phyloP scores from a whole-genome alignment of 495 filamentous ascomycete species.

The Talaromyces proteolyticus region DNA sequence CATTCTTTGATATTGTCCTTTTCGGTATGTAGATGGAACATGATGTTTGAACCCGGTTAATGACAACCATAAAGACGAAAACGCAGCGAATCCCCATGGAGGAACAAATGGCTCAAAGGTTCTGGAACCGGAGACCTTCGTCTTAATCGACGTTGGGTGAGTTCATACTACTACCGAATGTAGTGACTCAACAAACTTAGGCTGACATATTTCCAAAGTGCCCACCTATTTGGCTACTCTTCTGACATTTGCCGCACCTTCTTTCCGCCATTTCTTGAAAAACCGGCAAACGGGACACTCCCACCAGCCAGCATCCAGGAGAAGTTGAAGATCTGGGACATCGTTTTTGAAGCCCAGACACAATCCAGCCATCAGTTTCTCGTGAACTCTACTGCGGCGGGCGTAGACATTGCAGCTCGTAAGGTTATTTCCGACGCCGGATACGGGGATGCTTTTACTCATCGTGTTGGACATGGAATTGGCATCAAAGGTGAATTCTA shows the following conservation, averaged over 20 bases:
- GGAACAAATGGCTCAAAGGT: constrained; percentile 43
- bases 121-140: constrained; percentile 41
- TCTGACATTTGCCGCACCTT: constrained; percentile 55
- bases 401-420: constrained; percentile 48
- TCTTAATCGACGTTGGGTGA: constrained; percentile 51
- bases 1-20: constrained; percentile 52
- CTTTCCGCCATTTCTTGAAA: constrained; percentile 31
- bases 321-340: constrained; percentile 45
- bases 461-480: constrained; percentile 51
- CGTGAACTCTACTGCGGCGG: constrained; percentile 39
- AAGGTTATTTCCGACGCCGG: constrained; percentile 43
- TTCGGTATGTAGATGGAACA: constrained; percentile 23
- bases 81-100: constrained; percentile 48
- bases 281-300: constrained; percentile 9
- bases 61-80: constrained; percentile 25
- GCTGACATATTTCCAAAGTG: constrained; percentile 22
- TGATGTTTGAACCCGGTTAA: not conserved
- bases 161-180: constrained; percentile 2
- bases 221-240: constrained; percentile 50
- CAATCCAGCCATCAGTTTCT: constrained; percentile 33
- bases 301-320: constrained; percentile 23
- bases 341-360: constrained; percentile 46
- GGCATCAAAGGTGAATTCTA: constrained; percentile 41
- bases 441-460: constrained; percentile 47
- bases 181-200: not conserved